phyloP scores from a whole-genome alignment of 2,329 filamentous ascomycete genomes.

The Alternaria postmessia region DNA sequence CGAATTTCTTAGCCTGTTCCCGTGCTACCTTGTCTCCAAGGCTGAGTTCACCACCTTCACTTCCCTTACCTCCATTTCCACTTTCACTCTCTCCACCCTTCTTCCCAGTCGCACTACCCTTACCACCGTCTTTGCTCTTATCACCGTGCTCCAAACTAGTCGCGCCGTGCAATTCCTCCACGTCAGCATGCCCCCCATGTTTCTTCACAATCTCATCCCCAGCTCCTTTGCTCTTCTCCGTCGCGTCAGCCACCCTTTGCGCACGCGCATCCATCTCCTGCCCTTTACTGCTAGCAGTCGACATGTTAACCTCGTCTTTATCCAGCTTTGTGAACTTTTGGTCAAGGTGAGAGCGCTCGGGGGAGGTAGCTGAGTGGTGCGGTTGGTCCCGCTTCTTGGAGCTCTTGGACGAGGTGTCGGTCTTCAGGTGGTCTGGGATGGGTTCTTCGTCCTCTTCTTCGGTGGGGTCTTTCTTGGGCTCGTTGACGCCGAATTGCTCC shows the following conservation, averaged over 20 bases:
- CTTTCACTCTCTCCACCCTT: background rate
- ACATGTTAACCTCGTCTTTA: slow-evolving; percentile 11
- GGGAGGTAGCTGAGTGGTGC: background rate
- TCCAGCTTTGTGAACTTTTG: slow-evolving; percentile 20
- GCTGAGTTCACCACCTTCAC: background rate
- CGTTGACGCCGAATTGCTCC: slow-evolving; percentile 15
- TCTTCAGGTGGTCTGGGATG: background rate
- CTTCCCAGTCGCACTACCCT: background rate
- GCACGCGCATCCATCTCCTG: slow-evolving; percentile 3
- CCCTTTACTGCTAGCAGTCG: background rate
- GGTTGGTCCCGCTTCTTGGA: slow-evolving; percentile 8
- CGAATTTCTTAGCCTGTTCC: slow-evolving; percentile 26
- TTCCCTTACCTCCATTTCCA: background rate
- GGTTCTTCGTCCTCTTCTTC: background rate
- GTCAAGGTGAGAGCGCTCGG: slow-evolving; percentile 3
- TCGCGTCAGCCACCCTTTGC: slow-evolving; percentile 6
- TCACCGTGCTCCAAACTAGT: slow-evolving; percentile 1
- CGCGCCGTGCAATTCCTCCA: slow-evolving; percentile 18
- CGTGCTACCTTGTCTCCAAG: slow-evolving; percentile 15
- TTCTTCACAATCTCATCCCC: slow-evolving; percentile 4
- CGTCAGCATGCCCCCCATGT: slow-evolving; percentile 15
- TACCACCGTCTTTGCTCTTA: background rate
- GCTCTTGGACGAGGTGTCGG: background rate
- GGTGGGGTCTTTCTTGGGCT: slow-evolving; percentile 11
- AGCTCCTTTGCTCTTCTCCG: slow-evolving; percentile 1